Percentiles rank a stretch among this genome's conserved stretches.
phyloP scores from a whole-genome alignment of 768 basidiomycete species.

The Russula earlei region DNA sequence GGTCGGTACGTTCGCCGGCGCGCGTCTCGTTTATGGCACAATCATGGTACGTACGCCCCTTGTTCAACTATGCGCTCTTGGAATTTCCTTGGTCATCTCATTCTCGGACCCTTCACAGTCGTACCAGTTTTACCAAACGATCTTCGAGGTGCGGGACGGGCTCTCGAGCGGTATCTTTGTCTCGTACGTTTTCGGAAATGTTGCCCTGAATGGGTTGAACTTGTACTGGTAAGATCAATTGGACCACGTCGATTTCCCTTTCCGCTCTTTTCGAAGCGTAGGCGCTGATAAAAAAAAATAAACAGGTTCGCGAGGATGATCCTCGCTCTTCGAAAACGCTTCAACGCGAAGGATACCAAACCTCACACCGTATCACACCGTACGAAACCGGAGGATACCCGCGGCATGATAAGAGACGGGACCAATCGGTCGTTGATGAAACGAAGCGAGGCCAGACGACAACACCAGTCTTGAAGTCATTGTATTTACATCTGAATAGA shows the following conservation, averaged over 20 bases:
- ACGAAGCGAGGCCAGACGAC: neutral
- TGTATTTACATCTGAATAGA: neutral
- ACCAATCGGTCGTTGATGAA: neutral
- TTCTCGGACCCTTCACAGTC: conserved; percentile 36
- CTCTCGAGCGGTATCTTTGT: conserved; percentile 41
- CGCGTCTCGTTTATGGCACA: conserved; percentile 65
- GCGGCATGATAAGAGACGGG: neutral
- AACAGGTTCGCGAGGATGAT: conserved; percentile 72
- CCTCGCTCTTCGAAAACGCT: conserved; percentile 51
- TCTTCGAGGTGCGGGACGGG: conserved; percentile 44
- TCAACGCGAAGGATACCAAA: conserved; percentile 26
- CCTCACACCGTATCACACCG: neutral
- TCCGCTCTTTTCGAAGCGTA: neutral
- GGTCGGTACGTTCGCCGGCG: conserved; percentile 55
- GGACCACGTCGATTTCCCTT: neutral
- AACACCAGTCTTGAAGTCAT: neutral
- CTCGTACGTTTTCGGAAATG: conserved; percentile 48
- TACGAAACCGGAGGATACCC: neutral
- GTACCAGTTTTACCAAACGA: conserved; percentile 51
- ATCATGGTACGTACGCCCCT: conserved; percentile 27
- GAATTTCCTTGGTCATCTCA: neutral
- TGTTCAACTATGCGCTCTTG: neutral
- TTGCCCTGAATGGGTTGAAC: conserved; percentile 64
- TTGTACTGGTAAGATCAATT: conserved; percentile 54
- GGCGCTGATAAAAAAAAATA: neutral